phyloP scores from a whole-genome alignment of 108 stramenopile species.

The Nannochloropsis gaditana region DNA sequence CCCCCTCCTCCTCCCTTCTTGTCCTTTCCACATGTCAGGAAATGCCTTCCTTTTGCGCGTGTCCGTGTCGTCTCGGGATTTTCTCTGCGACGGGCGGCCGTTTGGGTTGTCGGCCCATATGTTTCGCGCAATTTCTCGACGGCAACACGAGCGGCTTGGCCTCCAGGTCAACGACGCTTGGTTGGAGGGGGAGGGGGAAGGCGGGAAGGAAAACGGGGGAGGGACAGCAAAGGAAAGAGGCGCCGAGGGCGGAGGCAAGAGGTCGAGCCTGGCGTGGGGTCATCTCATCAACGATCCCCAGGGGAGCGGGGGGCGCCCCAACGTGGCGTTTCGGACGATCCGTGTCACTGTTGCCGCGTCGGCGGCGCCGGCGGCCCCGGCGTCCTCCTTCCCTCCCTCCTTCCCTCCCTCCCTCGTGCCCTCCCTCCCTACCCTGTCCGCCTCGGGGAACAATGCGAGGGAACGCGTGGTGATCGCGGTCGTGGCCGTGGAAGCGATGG shows the following conservation, averaged over 20 bases:
- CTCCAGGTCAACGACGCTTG: not conserved
- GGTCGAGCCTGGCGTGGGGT: not conserved
- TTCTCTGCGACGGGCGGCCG: not conserved
- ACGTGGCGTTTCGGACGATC: not conserved
- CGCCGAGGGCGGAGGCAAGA: not conserved
- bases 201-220: not conserved
- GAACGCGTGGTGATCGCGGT: constrained; percentile 3
- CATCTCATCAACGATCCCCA: not conserved
- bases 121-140: not conserved
- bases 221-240: not conserved
- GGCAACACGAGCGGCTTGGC: not conserved
- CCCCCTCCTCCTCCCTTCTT: not conserved
- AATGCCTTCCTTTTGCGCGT: not conserved
- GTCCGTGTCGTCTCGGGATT: not conserved
- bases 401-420: not conserved
- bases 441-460: not conserved
- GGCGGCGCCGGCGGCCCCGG: not conserved
- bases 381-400: not conserved
- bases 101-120: not conserved
- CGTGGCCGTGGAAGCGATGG: not conserved
- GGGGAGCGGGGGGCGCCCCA: not conserved
- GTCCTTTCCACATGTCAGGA: not conserved
- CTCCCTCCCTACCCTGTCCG: not conserved
- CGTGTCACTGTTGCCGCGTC: not conserved
- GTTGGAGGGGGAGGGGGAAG: not conserved